Conservation (phyloP, 495 filamentous ascomycete genomes). For the Penicillium daleae region DNA sequence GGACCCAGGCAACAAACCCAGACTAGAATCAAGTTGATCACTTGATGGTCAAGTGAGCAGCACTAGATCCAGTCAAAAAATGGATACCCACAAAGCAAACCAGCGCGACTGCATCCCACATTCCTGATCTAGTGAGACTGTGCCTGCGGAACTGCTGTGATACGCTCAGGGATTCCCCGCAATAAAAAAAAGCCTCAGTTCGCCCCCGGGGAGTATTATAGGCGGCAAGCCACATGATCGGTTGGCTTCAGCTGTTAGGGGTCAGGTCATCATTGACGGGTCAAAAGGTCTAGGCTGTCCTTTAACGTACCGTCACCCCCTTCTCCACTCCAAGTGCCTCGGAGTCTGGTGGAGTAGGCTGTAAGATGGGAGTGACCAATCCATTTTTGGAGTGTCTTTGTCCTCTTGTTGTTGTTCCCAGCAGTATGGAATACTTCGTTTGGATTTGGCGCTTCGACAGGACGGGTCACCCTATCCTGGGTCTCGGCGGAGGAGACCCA, state of each 20-base stretch:
- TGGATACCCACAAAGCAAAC: constrained; percentile 16
- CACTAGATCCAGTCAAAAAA: constrained; percentile 22
- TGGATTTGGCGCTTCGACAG: constrained; percentile 15
- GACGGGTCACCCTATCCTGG: constrained; percentile 12
- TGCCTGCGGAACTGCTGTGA: constrained; percentile 29
- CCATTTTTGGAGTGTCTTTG: background rate
- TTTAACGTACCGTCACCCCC: background rate
- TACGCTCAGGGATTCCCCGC: constrained; percentile 42
- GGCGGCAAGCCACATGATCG: constrained; percentile 23
- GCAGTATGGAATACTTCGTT: constrained; percentile 5
- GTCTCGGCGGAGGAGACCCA: constrained; percentile 15
- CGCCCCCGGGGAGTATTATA: constrained; percentile 17
- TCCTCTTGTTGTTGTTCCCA: background rate
- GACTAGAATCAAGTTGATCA: constrained; percentile 24
- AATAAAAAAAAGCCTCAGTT: constrained; percentile 23
- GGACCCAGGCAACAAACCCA: constrained; percentile 21
- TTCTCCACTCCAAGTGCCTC: constrained; percentile 15
- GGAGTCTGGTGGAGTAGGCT: constrained; percentile 6
- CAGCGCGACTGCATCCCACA: constrained; percentile 31
- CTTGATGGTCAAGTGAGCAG: constrained; percentile 15
- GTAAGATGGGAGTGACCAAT: constrained; percentile 10
- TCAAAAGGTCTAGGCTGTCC: constrained; percentile 14
- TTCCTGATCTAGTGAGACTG: constrained; percentile 27
- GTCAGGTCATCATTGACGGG: constrained; percentile 16
- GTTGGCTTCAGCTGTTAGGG: constrained; percentile 16